Base-by-base conservation (phyloP, 2,329 filamentous ascomycete genomes). In the Fusarium dlaminii region DNA sequence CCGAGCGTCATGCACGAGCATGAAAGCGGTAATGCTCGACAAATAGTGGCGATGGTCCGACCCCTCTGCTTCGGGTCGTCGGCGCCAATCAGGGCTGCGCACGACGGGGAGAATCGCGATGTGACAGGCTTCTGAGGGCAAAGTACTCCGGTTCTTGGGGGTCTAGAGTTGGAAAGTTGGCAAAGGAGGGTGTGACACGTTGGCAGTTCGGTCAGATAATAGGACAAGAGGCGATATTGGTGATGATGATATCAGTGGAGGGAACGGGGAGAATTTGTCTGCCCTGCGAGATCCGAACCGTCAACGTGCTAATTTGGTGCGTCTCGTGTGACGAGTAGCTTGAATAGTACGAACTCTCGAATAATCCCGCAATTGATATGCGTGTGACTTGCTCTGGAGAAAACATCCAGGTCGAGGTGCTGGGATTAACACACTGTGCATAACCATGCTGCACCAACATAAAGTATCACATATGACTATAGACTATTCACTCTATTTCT, bases 321-420 rank as follows among this genome's bases (percentile, higher is more conserved):
- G 51, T 39, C 46, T 57, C 63, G 71, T 72, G 59, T 66, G 59
- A 59, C 58, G 37, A 48, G 30, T 57, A 49, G 36, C 68, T 64
- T 49, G 34, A 66, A 68, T 55, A 54, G 69, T 66, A 30, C 20
- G 58, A 49, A 29, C 37, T 67, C 37, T 66, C 37, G 12, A 32
- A 68, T 68, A 58, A 78, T 78, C 73, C 71, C 76, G 67, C 76
- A 77, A 42, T 69, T n/a, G 30, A 57, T 51, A 60, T 71, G 67
- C 58, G 61, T 49, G 66, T 48, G 51, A 62, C 51, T 45, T 34
- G 39, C 10, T 15, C 6, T 46, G 30, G 22, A 20, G 17, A 13
- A 13, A 24, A 15, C 7, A 24, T 39, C 20, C 24, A 32, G 13
- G 27, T 59, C 39, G 17, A 24, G 17, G 10, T 17, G 17, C 67